Base-by-base conservation (phyloP, 164 flowering plant species). In the Macadamia integrifolia region DNA sequence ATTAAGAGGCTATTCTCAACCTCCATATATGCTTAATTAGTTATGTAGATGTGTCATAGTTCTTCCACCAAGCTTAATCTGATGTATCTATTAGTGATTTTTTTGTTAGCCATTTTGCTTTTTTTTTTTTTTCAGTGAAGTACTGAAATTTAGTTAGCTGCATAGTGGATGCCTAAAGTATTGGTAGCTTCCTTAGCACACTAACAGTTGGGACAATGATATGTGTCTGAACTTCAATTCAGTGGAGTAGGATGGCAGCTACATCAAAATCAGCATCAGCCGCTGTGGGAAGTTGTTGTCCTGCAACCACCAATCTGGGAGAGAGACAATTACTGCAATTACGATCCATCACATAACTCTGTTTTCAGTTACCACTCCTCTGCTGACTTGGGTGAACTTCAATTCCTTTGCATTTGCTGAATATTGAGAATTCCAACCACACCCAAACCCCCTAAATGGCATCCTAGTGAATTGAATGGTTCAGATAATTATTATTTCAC, bases 351-450 rank as follows among this genome's bases (percentile, higher is more conserved):
- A 7, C 89, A 87, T 59, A 74, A 76, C 77, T 83, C 89, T 0
- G 81, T 83, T 35, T 71, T 86, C 71, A 81, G 82, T 64, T 86
- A 81, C 59, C 78, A 82, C 63, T 80, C 87, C 63, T 80, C 87
- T 0, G 83, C 80, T 72, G 79, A 80, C 80, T 84, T 92, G 82
- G 92, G 92, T 87, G 80, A 69, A 61, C 42, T 29, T 6, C 31
- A 62, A 6, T 46, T 42, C 2, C 1, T 15, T 0, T 1, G 9
- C 57, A 50, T 49, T 13, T 5, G 13, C 23, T 30, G 10, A 5
- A 35, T 9, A 10, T 5, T 0, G 6, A 30, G 31, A n/a, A 15
- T 8, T 18, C 15, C 17, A 23, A 23, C 23, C 23, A 23, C 23
- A 23, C 23, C 23, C 23, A 23, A 23, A 23, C 23, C 23, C 23